phyloP scores from a whole-genome alignment of 2,329 filamentous ascomycete species.

The Claviceps sorghi region DNA sequence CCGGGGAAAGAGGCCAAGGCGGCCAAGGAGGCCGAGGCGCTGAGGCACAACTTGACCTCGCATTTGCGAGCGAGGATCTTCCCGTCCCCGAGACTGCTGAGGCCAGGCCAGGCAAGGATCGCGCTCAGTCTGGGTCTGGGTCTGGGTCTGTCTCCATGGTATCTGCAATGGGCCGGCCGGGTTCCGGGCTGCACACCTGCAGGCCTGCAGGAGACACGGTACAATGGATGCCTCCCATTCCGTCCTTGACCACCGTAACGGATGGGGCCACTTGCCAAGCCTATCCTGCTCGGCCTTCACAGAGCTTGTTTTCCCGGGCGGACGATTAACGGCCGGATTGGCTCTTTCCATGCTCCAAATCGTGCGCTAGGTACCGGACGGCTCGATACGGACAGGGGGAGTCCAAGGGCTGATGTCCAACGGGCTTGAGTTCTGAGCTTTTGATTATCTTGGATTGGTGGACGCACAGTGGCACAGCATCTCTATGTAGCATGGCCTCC shows the following conservation, averaged over 20 bases:
- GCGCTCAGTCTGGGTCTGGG: neutral
- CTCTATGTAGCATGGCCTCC: neutral
- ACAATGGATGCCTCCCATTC: neutral
- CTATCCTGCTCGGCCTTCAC: neutral
- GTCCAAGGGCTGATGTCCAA: neutral
- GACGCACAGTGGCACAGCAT: neutral
- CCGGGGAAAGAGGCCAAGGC: neutral
- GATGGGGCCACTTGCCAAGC: neutral
- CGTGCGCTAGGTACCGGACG: neutral
- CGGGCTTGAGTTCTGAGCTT: neutral
- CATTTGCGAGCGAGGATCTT: neutral
- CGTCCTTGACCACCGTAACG: neutral
- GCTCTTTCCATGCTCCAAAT: neutral
- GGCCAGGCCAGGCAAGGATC: neutral
- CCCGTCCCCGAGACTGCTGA: neutral
- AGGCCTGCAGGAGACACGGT: neutral
- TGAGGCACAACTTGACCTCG: neutral
- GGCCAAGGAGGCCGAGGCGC: neutral
- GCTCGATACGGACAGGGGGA: neutral
- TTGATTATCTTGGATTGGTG: neutral
- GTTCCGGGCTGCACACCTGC: neutral
- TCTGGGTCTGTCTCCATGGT: neutral
- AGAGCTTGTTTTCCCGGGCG: neutral
- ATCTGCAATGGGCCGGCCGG: neutral
- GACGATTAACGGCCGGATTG: neutral